phyloP scores from a whole-genome alignment of 805 yeast genomes.

The Clavispora fructus region DNA sequence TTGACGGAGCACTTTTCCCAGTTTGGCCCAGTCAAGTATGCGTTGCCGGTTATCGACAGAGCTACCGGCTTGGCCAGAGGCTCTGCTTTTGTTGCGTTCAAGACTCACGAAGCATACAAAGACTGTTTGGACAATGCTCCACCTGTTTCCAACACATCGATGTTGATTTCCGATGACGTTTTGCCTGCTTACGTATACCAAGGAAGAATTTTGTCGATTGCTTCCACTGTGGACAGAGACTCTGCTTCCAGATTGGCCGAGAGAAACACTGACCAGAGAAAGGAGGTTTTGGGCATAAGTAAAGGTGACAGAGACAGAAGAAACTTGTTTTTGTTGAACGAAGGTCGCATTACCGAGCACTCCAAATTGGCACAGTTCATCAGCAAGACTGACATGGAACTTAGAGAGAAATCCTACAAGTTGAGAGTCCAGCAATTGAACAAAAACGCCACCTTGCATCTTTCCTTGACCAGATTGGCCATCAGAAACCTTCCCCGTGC shows the following conservation, averaged over 20 bases:
- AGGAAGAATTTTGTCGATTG: slow-evolving; percentile 81
- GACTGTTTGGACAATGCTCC: slow-evolving; percentile 80
- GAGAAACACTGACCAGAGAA: slow-evolving; percentile 66
- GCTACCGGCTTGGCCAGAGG: slow-evolving; percentile 86
- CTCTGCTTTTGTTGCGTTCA: slow-evolving; percentile 90
- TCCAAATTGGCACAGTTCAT: slow-evolving; percentile 73
- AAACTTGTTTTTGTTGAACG: slow-evolving; percentile 80
- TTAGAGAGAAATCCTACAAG: slow-evolving; percentile 82
- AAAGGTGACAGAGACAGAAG: slow-evolving; percentile 79
- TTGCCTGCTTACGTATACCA: slow-evolving; percentile 84
- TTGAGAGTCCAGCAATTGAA: slow-evolving; percentile 85
- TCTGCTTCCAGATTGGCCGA: slow-evolving; percentile 73
- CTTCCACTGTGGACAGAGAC: slow-evolving; percentile 82
- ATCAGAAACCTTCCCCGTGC: slow-evolving; percentile 91
- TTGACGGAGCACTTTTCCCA: slow-evolving; percentile 71
- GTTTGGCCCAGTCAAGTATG: slow-evolving; percentile 88
- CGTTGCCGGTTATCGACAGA: slow-evolving; percentile 86
- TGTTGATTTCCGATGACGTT: slow-evolving; percentile 88
- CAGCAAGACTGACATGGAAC: slow-evolving; percentile 68
- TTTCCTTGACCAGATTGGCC: slow-evolving; percentile 93
- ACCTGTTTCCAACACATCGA: slow-evolving; percentile 50
- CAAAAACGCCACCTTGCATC: slow-evolving; percentile 85
- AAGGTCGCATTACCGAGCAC: slow-evolving; percentile 81
- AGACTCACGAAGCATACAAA: slow-evolving; percentile 52
- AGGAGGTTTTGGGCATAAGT: slow-evolving; percentile 72